Percentiles rank a stretch among this genome's conserved stretches.
Conservation (phyloP, 2,329 filamentous ascomycete genomes). For the Exophiala viscosa region DNA sequence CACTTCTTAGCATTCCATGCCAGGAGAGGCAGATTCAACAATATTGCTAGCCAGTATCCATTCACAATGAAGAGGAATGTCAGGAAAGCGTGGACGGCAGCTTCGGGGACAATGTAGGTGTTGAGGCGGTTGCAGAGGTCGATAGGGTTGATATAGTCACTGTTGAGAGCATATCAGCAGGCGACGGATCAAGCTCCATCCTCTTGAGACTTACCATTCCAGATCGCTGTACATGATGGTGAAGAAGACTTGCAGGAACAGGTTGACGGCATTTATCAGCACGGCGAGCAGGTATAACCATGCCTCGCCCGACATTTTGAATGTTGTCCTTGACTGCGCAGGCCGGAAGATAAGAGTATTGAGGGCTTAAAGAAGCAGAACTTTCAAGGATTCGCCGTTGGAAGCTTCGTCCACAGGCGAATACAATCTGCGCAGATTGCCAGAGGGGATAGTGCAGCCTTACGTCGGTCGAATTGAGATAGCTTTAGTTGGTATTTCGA, state of each 20-base stretch:
- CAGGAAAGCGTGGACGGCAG: slow-evolving; percentile 92
- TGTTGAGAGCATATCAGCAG: slow-evolving; percentile 39
- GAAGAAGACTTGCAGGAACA: slow-evolving; percentile 99
- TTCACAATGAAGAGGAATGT: slow-evolving; percentile 97
- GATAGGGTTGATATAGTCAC: slow-evolving; percentile 99
- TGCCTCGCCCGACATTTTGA: slow-evolving; percentile 90
- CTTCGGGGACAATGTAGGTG: slow-evolving; percentile 98
- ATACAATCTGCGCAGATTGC: not conserved
- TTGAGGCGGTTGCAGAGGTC: slow-evolving; percentile 99
- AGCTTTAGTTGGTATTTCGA: too few species aligned
- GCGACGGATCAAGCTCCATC: slow-evolving; percentile 19
- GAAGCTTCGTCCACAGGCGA: not conserved
- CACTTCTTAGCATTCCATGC: slow-evolving; percentile 98
- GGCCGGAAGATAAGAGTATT: not conserved
- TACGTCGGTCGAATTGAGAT: too few species aligned
- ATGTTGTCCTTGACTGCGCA: slow-evolving; percentile 11
- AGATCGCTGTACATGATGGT: slow-evolving; percentile 99
- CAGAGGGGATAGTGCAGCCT: not conserved
- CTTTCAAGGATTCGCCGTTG: not conserved
- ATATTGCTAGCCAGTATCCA: slow-evolving; percentile 91
- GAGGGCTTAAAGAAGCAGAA: not conserved
- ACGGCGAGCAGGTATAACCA: slow-evolving; percentile 98
- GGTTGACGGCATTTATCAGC: slow-evolving; percentile 99
- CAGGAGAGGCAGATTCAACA: slow-evolving; percentile 87
- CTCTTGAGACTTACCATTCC: slow-evolving; percentile 73